Conservation (phyloP, 306 rosid species). For the Casuarina equisetifolia region DNA sequence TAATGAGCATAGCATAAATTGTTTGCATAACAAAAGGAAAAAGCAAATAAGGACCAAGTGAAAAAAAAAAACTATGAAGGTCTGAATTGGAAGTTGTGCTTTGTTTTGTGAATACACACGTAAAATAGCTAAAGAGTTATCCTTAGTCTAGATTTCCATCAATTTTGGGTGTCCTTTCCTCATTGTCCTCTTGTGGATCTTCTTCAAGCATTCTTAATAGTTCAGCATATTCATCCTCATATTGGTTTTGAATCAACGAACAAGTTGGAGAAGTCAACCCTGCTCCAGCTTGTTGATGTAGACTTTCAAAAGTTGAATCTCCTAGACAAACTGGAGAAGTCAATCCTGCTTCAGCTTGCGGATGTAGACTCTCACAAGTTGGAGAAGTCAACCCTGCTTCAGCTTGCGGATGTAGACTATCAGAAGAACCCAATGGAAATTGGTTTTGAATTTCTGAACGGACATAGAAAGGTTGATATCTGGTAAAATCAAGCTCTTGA, state of each 20-base stretch:
- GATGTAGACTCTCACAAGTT: background rate
- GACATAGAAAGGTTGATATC: slow-evolving; percentile 3
- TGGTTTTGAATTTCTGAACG: slow-evolving; percentile 23
- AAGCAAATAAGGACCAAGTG: background rate
- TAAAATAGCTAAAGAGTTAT: too few relatives aligned
- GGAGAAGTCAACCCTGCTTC: slow-evolving; percentile 5
- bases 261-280: slow-evolving; percentile 13
- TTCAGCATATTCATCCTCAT: slow-evolving; percentile 19
- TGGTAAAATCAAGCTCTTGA: slow-evolving; percentile 6
- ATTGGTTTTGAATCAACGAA: slow-evolving; percentile 24
- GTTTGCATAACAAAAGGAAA: background rate
- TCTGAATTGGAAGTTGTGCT: too few relatives aligned
- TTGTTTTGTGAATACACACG: too few relatives aligned
- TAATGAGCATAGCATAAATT: background rate
- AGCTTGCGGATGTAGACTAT: background rate
- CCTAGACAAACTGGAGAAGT: slow-evolving; percentile 7
- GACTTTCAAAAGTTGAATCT: too few relatives aligned
- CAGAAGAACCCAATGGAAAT: background rate
- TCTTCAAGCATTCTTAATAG: slow-evolving; percentile 32
- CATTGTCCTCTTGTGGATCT: slow-evolving; percentile 12
- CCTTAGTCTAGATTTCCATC: too few relatives aligned
- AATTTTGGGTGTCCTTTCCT: too few relatives aligned
- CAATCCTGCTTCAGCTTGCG: background rate
- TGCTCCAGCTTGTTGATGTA: background rate
- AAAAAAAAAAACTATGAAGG: background rate